Evolutionary conservation across 106 monocot genomes (phyloP).

Genomic region (Vanilla planifolia): DNA sequence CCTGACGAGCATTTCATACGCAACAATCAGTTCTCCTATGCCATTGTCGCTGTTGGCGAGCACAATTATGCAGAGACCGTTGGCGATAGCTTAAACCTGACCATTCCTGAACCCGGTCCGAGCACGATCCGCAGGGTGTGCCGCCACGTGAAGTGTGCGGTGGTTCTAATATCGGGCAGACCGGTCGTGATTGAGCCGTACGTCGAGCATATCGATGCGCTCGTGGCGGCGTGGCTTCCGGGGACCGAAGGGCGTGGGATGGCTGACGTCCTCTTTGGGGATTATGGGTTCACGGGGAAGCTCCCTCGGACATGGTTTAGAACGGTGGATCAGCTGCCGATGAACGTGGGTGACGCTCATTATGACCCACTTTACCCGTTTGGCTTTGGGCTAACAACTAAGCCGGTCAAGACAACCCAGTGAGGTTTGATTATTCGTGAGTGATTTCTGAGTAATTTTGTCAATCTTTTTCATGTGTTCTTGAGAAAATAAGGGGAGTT

Average conservation of each 20-base stretch:
- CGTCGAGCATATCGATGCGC: conserved; percentile 36
- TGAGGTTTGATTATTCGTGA: neutral
- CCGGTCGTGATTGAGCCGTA: conserved; percentile 66
- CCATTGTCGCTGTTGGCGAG: conserved; percentile 37
- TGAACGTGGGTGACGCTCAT: conserved; percentile 53
- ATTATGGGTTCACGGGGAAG: conserved; percentile 50
- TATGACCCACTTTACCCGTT: conserved; percentile 62
- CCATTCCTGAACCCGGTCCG: conserved; percentile 38
- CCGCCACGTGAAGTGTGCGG: conserved; percentile 40
- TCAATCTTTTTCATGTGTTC: too few relatives aligned
- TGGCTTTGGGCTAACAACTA: conserved; percentile 58
- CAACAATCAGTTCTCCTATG: conserved; percentile 12
- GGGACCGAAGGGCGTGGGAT: conserved; percentile 65
- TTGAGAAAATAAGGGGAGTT: too few relatives aligned
- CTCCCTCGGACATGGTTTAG: conserved; percentile 60
- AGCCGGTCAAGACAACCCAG: conserved; percentile 7
- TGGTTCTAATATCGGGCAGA: conserved; percentile 57
- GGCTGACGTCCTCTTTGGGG: conserved; percentile 49
- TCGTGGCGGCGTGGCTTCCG: conserved; percentile 77
- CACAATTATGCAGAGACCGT: conserved; percentile 21
- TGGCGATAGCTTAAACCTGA: neutral
- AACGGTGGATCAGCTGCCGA: conserved; percentile 53
- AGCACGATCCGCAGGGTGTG: conserved; percentile 43
- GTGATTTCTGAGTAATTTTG: too few relatives aligned
- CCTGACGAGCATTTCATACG: conserved; percentile 16